Evolutionary conservation across 192 early-diverging fungal species (phyloP).

Genomic region (Linnemannia schmuckeri): DNA sequence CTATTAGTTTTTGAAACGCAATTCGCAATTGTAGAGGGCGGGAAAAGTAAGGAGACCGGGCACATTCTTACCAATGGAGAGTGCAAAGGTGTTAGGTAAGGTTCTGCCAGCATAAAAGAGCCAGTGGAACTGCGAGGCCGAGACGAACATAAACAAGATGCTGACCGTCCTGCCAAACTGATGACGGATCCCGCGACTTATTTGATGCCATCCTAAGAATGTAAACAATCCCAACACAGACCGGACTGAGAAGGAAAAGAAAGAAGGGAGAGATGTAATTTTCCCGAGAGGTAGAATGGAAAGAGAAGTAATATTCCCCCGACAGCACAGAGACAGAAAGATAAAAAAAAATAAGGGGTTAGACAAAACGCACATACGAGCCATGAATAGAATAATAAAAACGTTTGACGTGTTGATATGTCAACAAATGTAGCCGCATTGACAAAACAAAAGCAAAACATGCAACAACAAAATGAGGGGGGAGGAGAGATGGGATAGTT

Average conservation of each 20-base stretch:
- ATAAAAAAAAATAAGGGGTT: background rate
- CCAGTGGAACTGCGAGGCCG: conserved; percentile 86
- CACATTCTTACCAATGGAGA: conserved; percentile 66
- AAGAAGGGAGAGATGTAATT: background rate
- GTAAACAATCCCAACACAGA: conserved; percentile 65
- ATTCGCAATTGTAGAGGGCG: background rate
- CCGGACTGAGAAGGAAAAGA: conserved; percentile 43
- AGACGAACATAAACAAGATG: conserved; percentile 66
- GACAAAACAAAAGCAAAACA: background rate
- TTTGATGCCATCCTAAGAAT: conserved; percentile 61
- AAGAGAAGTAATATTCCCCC: background rate
- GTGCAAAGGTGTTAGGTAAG: conserved; percentile 89
- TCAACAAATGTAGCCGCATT: background rate
- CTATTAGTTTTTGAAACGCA: background rate
- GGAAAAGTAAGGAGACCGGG: background rate
- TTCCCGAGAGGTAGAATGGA: background rate
- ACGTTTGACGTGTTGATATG: background rate
- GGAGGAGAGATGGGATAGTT: background rate
- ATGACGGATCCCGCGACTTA: conserved; percentile 64
- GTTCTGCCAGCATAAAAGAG: conserved; percentile 91
- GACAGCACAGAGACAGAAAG: background rate
- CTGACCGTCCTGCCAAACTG: conserved; percentile 72
- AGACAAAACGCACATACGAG: background rate
- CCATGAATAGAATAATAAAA: background rate
- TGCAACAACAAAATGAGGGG: background rate